Base-by-base conservation (phyloP, 2,329 filamentous ascomycete genomes). In the Aspergillus pseudonomiae region DNA sequence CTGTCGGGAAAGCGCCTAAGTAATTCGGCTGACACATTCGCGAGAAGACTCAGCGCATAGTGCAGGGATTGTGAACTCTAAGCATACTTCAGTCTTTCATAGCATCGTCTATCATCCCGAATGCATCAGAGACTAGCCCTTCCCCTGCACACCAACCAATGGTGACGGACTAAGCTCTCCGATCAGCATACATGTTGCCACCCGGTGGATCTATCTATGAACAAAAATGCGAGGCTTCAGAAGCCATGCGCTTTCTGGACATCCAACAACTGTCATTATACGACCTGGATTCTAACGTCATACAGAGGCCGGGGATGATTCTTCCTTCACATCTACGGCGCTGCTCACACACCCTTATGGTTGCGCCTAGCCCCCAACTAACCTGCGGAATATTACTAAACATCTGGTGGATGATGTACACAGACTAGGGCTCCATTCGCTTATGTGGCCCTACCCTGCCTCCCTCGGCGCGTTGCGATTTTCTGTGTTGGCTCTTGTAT, bases 171-270 rank as follows among this genome's bases (percentile, higher is more conserved):
- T 28, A 32, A 36, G 36, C 30, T 34, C 30, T 2, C 52, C 52
- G 30, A 54, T 54, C 52, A 54, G 52, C 52, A 34, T 54, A 36
- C 52, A 54, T 54, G 21, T 55, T 36, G 52, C 52, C 52, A 36
- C 52, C 32, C 52, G 12, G 52, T 39, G 32, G 52, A 28, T 39
- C 52, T 39, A 39, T 12, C 24, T 19, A 19, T 32, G 32, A 16
- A 36, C 12, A 26, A 12, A 26, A 12, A 26, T 21, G 34, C 24
- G 32, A 36, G 30, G 32, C 21, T 28, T 28, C 6, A 39, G 19
- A 7, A 19, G 52, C 19, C 21, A 55, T 19, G 21, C 52, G 7
- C 19, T 10, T 55, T n/a, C 21, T 39, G 21, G 24, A 28, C n/a
- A 3, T 55, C n/a, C 32, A 55, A 39, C 52, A 55, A 28, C 52